Conservation (phyloP, 306 rosid genomes). For the Cajanus cajan region DNA sequence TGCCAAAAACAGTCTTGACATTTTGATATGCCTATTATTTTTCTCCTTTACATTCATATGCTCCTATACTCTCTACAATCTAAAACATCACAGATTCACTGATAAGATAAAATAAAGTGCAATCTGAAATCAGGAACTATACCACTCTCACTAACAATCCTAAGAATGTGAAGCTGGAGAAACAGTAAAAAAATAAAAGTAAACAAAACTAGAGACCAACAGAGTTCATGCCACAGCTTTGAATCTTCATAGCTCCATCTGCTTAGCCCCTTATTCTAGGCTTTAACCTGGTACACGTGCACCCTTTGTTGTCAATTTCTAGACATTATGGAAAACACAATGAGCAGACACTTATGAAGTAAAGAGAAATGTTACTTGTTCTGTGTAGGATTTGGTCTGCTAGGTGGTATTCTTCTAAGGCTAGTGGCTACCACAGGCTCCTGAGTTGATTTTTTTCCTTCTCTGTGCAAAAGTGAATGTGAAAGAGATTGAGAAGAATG, state of each 20-base stretch:
- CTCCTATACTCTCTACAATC: slow-evolving; percentile 34
- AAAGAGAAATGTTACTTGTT: slow-evolving; percentile 57
- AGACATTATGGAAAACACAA: slow-evolving; percentile 24
- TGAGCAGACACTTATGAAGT: slow-evolving; percentile 5
- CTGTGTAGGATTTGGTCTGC: slow-evolving; percentile 80
- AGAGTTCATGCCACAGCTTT: slow-evolving; percentile 19
- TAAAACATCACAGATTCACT: slow-evolving; percentile 23
- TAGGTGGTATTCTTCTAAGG: slow-evolving; percentile 71
- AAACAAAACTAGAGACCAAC: slow-evolving; percentile 22
- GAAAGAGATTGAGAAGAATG: slow-evolving; percentile 31
- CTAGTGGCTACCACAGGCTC: slow-evolving; percentile 39
- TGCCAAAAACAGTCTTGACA: background rate
- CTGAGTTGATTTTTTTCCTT: slow-evolving; percentile 31
- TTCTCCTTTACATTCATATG: slow-evolving; percentile 35
- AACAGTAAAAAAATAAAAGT: background rate
- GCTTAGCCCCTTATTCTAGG: slow-evolving; percentile 45
- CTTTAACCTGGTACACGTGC: slow-evolving; percentile 47
- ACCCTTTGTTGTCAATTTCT: slow-evolving; percentile 22
- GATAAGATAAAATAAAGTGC: slow-evolving; percentile 4
- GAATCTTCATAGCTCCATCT: slow-evolving; percentile 24
- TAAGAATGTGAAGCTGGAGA: background rate
- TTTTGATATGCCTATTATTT: background rate
- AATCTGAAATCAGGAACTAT: slow-evolving; percentile 21
- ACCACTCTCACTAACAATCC: slow-evolving; percentile 18
- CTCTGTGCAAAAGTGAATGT: background rate